A percentile compares a stretch with the other conserved stretches of the same genome.
These are phyloP conservation scores for Hyaloperonospora arabidopsidis DNA, from an alignment of 352 stramenopile species.

Conservation along the genomic window DNA sequence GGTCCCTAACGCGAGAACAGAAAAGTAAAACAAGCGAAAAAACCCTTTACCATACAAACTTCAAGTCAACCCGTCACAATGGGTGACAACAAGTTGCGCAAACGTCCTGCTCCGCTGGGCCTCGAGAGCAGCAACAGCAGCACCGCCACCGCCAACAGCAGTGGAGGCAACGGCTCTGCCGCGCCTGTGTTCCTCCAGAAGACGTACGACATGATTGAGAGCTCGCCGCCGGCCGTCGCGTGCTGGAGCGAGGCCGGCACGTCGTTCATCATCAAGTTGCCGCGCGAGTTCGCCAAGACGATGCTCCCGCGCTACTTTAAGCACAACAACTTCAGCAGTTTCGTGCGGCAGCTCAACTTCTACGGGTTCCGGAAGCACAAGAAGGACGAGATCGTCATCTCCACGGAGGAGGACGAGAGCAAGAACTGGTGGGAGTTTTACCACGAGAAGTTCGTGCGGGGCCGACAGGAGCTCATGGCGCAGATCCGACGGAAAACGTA, in stretches of 20 bases:
- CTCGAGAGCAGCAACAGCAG: conserved; percentile 1
- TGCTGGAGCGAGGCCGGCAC: conserved; percentile 73
- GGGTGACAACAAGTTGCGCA: conserved; percentile 32
- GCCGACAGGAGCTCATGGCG: conserved; percentile 76
- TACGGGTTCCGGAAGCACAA: conserved; percentile 92
- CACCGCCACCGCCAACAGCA: background rate
- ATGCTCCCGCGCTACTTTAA: conserved; percentile 91
- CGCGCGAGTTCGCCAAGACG: conserved; percentile 85
- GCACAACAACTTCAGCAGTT: conserved; percentile 92
- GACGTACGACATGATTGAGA: conserved; percentile 92
- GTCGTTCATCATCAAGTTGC: conserved; percentile 89
- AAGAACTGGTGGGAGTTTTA: conserved; percentile 90
- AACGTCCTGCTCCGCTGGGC: conserved; percentile 15
- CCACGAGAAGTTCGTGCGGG: conserved; percentile 85
- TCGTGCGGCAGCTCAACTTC: conserved; percentile 91
- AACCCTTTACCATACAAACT: conserved; percentile 9
- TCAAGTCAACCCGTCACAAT: conserved; percentile 18
- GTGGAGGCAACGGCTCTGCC: conserved; percentile 4
- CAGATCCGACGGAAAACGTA: conserved; percentile 87
- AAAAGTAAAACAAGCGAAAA: conserved; percentile 4
- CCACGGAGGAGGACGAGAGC: conserved; percentile 60
- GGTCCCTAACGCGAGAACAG: conserved; percentile 12
- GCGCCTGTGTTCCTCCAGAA: conserved; percentile 88
- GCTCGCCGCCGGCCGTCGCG: conserved; percentile 62
- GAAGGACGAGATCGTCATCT: conserved; percentile 84